phyloP scores from a whole-genome alignment of 1,139 yeast genomes.

The Zygosaccharomyces sapae region DNA sequence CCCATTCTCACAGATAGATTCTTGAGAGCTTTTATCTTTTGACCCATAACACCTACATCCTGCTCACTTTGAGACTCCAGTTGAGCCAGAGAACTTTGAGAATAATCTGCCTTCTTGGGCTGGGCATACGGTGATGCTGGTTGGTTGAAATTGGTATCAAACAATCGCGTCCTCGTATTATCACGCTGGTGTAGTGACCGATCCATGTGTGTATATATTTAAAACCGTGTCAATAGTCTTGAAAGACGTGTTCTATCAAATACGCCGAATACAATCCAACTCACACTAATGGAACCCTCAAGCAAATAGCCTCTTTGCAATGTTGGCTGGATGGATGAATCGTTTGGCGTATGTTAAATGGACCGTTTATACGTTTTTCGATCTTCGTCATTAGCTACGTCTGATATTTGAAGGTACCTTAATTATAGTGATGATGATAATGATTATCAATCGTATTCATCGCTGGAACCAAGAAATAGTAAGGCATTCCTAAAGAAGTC shows the following conservation, averaged over 20 bases:
- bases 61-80: conserved; percentile 83
- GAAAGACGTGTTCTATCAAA: not conserved
- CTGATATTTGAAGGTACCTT: not conserved
- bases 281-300: not conserved
- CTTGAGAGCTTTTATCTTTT: conserved; percentile 67
- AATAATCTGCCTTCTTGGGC: conserved; percentile 23
- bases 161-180: conserved; percentile 34
- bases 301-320: not conserved
- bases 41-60: conserved; percentile 64
- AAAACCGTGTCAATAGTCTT: not conserved
- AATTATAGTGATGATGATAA: conserved; percentile 2
- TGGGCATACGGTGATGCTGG: conserved; percentile 29
- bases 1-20: conserved; percentile 75
- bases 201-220: conserved; percentile 10
- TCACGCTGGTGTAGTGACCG: conserved; percentile 30
- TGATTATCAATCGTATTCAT: not conserved
- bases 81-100: conserved; percentile 56
- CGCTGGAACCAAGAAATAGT: not conserved
- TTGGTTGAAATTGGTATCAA: conserved; percentile 21
- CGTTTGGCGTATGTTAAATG: not conserved
- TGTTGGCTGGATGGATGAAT: not conserved
- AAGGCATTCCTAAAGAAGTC: conserved; percentile 2
- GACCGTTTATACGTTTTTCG: not conserved
- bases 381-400: conserved; percentile 3
- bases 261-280: not conserved